Base-by-base conservation (phyloP, 169 alveolate genomes). In the Eimeria acervulina region DNA sequence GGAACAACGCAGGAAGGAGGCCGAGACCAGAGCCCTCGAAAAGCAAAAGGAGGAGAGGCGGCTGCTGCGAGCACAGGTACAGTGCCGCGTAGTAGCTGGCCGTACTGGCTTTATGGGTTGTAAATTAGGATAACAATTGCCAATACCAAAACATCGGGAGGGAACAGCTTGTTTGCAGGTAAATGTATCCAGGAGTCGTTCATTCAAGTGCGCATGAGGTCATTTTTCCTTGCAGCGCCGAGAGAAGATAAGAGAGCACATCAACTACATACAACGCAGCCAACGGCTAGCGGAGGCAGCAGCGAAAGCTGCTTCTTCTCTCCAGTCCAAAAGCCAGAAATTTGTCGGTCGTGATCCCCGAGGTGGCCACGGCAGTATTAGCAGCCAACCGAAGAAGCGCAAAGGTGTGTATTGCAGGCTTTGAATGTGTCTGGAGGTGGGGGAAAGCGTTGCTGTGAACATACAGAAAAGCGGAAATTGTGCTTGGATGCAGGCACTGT, bases 11-110 rank as follows among this genome's bases (percentile, higher is more conserved):
- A 85, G 93, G 78, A 31, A 38, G 15, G 93, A 85, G 76, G 93
- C 93, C 33, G 55, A 85, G 59, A 36, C 31, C 17, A 28, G 80
- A 21, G 63, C 59, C 51, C 61, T 85, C 15, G 81, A 85, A 80
- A 85, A 59, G 80, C 93, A 36, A 42, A 85, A 59, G 80, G 81
- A 85, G 38, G 93, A 85, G 55, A 44, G 93, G 44, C 93, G 93
- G 6, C 59, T 33, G 19, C 93, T 85, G 80, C 78, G 93, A 59
- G 93, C 93, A 26, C 52, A 85, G 80, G 93, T 85, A 33, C 72
- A 44, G 36, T 15, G n/a, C 90, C 13, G 2, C 88, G 12, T 78
- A 78, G 61, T 36, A 78, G 33, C 38, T 42, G 63, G 6, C 44
- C 40, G 42, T n/a, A 28, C 31, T 66, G 40, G 44, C 42, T 66